A percentile compares a stretch with the other conserved stretches of the same genome.
phyloP scores from a whole-genome alignment of 2,329 filamentous ascomycete species.

The Dendrostoma leiphaemia region DNA sequence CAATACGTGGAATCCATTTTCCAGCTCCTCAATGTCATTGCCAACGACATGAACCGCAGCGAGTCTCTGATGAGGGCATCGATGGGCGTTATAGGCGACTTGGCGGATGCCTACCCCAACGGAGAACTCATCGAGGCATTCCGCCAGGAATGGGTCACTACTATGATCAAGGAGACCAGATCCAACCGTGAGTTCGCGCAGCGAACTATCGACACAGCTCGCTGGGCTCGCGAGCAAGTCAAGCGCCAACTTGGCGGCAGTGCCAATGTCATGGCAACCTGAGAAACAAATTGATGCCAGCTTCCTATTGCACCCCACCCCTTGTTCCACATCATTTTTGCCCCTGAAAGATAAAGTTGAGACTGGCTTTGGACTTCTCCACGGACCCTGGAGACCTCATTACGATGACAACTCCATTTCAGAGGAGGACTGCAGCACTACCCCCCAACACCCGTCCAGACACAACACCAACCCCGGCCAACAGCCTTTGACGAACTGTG shows the following conservation, averaged over 20 bases:
- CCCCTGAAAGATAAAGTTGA: conserved; percentile 17
- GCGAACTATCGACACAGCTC: conserved; percentile 89
- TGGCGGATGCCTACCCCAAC: conserved; percentile 89
- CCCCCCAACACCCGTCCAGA: conserved; percentile 5
- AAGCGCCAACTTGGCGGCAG: conserved; percentile 76
- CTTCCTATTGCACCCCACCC: conserved; percentile 6
- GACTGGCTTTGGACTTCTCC: conserved; percentile 8
- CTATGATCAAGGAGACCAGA: conserved; percentile 89
- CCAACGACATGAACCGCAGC: conserved; percentile 80
- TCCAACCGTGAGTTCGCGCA: conserved; percentile 81
- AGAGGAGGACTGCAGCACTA: conserved; percentile 15
- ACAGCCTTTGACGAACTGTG: conserved; percentile 26
- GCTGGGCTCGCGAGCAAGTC: conserved; percentile 96
- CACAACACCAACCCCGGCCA: conserved; percentile 19
- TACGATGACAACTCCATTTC: neutral
- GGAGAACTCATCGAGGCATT: conserved; percentile 83
- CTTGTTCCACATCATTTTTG: conserved; percentile 14
- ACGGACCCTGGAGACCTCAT: neutral
- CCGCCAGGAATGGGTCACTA: conserved; percentile 86
- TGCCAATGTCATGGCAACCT: conserved; percentile 50
- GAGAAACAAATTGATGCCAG: conserved; percentile 23
- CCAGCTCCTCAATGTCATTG: conserved; percentile 77
- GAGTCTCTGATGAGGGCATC: conserved; percentile 89
- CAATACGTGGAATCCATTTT: conserved; percentile 85
- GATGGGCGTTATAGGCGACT: conserved; percentile 96